Evolutionary conservation across 2,329 filamentous ascomycete species (phyloP).

Genomic region (Leptosphaerulina australis): DNA sequence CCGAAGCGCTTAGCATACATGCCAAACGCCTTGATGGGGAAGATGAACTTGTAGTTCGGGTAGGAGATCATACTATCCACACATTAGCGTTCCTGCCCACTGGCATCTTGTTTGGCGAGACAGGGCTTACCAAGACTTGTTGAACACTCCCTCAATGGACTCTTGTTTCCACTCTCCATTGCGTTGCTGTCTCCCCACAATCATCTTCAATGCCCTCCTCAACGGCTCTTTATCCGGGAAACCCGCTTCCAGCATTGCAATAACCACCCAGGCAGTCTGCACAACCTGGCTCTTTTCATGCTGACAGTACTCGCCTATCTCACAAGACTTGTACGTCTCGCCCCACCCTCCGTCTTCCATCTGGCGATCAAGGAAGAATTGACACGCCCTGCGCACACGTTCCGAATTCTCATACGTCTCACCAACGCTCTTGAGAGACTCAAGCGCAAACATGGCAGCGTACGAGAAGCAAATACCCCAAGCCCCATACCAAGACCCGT

Average conservation of each 20-base stretch:
- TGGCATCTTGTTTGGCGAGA: background rate
- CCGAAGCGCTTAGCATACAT: constrained; percentile 69
- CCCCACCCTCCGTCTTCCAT: constrained; percentile 93
- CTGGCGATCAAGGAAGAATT: constrained; percentile 85
- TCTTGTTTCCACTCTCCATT: constrained; percentile 97
- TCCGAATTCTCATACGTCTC: constrained; percentile 79
- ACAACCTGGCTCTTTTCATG: constrained; percentile 86
- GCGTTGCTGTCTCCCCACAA: constrained; percentile 81
- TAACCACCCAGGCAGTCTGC: constrained; percentile 89
- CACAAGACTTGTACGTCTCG: constrained; percentile 88
- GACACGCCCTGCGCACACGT: constrained; percentile 74
- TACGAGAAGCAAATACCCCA: constrained; percentile 99
- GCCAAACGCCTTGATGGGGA: constrained; percentile 90
- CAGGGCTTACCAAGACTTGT: constrained; percentile 82
- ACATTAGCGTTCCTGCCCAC: background rate
- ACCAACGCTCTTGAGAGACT: constrained; percentile 79
- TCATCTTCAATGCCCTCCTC: constrained; percentile 73
- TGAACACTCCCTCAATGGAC: constrained; percentile 96
- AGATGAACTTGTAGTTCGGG: constrained; percentile 98
- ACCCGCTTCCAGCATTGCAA: constrained; percentile 79
- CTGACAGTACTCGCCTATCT: constrained; percentile 75
- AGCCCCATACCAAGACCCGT: constrained; percentile 96
- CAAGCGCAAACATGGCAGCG: constrained; percentile 93
- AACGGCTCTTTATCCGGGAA: constrained; percentile 78
- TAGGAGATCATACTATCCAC: constrained; percentile 87